Evolutionary conservation across 805 yeast species (phyloP), one percentile per base, ranked within the genome.

Genomic region (Candida ponderosae): DNA sequence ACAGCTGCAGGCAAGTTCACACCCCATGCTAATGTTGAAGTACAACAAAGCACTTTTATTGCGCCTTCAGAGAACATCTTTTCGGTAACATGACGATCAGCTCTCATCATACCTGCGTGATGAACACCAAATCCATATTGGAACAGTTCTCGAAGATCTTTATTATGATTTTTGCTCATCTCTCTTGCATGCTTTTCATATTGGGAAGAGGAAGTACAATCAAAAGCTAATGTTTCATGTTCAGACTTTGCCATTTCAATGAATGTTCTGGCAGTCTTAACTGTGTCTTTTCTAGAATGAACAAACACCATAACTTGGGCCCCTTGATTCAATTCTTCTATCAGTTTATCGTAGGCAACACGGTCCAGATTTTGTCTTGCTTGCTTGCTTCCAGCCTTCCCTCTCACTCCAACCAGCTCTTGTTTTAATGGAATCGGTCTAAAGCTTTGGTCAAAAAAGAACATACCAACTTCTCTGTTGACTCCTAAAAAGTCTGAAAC

Each of bases 11-110:
- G 98, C 41, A 93, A 66, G 54, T 93, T 93, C 16, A 93, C 97
- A 73, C 99, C 99, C 99, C 99, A 93, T 0, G 99, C 99, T 40
- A 93, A 72, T 0, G 99, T 93, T 0, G 98, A 95, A 3, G 99
- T 93, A 70, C 96, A 88, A 51, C 95, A 83, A 15, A 93, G 63
- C 0, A 93, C 97, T 41, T 81, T 84, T 44, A 93, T 81, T 0
- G 88, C 83, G 31, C 98, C 97, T 23, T 69, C 65, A 23, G 79
- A 67, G 55, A 93, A 93, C 81, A 90, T 74, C 53, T 79, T 81
- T 51, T 94, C 98, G 0, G 94, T 81, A 36, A 88, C 54, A 51
- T 88, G 89, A 52, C 99, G 74, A 53, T 93, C 99, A 1, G 88
- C 63, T 44, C 98, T 69, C 20, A 87, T 64, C 94, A 93, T 81